These are phyloP conservation scores for Paramecium tetraurelia DNA, from an alignment of 73 alveolate genomes.

Conservation along the genomic window DNA sequence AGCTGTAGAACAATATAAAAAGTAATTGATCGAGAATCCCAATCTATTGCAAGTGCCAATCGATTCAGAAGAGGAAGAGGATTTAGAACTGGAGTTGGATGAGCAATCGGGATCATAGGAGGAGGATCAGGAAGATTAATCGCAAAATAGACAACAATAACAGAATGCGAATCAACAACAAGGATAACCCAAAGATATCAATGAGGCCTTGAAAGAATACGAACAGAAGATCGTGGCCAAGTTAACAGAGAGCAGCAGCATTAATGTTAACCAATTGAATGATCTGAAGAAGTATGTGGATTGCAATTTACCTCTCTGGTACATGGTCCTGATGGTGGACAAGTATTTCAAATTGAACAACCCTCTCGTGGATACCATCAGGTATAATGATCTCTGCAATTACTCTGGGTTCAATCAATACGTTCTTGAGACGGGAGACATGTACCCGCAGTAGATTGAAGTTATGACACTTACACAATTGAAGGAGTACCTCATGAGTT, in stretches of 20 bases:
- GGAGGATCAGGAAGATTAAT: not conserved
- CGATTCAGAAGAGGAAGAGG: slow-evolving; percentile 20
- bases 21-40: not conserved
- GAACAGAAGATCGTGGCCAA: not conserved
- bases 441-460: not conserved
- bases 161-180: not conserved
- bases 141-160: not conserved
- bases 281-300: not conserved
- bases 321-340: not conserved
- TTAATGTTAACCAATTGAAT: not conserved
- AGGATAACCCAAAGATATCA: not conserved
- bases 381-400: not conserved
- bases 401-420: slow-evolving; percentile 4
- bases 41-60: not conserved
- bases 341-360: not conserved
- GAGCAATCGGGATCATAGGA: not conserved
- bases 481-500: not conserved
- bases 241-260: not conserved
- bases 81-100: not conserved
- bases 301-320: not conserved
- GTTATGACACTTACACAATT: not conserved
- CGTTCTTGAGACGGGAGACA: not conserved
- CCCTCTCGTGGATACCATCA: not conserved
- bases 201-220: not conserved
- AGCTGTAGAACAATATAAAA: not conserved